Base-by-base conservation (phyloP, 2,329 filamentous ascomycete species). In the Curvularia verruculosa region DNA sequence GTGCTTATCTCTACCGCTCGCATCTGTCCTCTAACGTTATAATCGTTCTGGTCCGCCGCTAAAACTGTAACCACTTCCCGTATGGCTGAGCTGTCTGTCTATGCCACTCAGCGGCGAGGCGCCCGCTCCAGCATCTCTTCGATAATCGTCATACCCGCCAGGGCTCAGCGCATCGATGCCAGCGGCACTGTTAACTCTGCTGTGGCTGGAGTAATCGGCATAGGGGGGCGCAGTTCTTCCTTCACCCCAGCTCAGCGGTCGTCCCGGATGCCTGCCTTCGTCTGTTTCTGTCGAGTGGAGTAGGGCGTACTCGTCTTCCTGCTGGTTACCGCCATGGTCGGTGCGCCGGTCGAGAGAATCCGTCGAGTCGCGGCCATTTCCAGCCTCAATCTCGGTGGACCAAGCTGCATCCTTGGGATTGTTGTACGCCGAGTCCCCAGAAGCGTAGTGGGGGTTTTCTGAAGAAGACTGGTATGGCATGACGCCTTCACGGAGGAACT, bases 401-500 rank as follows among this genome's bases (percentile, higher is more conserved):
- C 80, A 79, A 15, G 77, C 73, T 58, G 73, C 71, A 71, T 79
- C 82, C 50, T 75, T 75, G 31, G 51, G 45, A 28, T 58, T 54
- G 34, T 58, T 58, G 34, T 58, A 58, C 46, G 60, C 49, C 7
- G 63, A 66, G 48, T 75, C 72, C 59, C 73, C 73, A 44, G 59
- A 58, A 12, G 59, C 51, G 59, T 81, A 79, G 67, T 83, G 70
- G 0, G 71, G 81, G 40, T 81, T 81, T 3, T 77, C 75, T 43
- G 80, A 77, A 7, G 76, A 58, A 19, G 71, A 70, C 57, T 72
- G 69, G 63, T 76, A 76, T 46, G 84, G 84, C 54, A 85, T 78
- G 46, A 81, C 80, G 57, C 85, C 85, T 45, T 83, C 84, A 61
- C 81, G 81, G 60, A 83, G 82, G 77, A 83, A 86, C 65, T 85